Base-by-base conservation (phyloP, 2,329 filamentous ascomycete genomes). In the Colletotrichum sp. region DNA sequence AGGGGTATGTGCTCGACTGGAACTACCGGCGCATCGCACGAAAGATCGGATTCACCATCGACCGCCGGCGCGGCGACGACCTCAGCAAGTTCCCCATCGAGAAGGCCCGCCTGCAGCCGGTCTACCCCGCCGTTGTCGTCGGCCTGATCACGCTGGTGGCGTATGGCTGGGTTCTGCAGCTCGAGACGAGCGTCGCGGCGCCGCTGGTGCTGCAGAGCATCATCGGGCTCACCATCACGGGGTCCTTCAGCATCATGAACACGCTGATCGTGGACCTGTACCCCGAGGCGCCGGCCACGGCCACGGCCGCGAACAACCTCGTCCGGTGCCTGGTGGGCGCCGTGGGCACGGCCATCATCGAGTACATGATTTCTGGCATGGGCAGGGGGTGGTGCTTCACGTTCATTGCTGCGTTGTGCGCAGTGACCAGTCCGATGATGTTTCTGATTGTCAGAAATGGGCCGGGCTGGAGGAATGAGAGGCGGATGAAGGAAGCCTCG, bases 11-110 rank as follows among this genome's bases (percentile, higher is more conserved):
- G 8, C 84, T 90, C 64, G 90, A 92, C 82, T 92, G 91, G 88
- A 96, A 96, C 82, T 98, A 94, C 82, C 88, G 92, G 8, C 90
- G 93, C 52, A 89, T 92, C 63, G 94, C 94, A 2, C 87, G 86
- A 65, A 88, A 88, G 36, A 85, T 93, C 18, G 92, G 92, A 8
- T 86, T 95, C 73, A 85, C 86, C 3, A 90, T 95, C 77, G 90
- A 91, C 76, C 88, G 87, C 74, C 92, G 90, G 77, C 90, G 91
- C 12, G 88, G 89, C 24, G 86, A 88, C 75, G 86, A 91, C 78
- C 82, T 91, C 63, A 81, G 82, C 8, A 83, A 85, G 24, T 92
- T 91, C 70, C 90, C 90, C 9, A 89, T 92, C 63, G 90, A 92
- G 79, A 84, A 84, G 36, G 90, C 88, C 0, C 86, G 92, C 38